These are phyloP conservation scores for Andrographis paniculata DNA, from an alignment of 305 asterid species.

Conservation along the genomic window DNA sequence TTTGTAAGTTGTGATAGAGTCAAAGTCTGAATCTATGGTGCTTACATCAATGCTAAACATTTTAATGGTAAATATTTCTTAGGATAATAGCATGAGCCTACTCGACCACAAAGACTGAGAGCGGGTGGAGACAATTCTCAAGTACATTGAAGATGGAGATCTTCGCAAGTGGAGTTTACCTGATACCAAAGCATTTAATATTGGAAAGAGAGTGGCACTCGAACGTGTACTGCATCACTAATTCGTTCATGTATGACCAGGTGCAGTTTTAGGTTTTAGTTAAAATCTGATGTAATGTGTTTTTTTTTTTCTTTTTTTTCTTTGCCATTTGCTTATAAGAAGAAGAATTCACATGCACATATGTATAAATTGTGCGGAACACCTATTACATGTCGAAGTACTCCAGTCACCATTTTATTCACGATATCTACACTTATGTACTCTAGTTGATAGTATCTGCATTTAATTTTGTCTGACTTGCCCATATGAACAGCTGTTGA, in stretches of 20 bases:
- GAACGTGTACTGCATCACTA: constrained; percentile 71
- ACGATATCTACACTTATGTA: constrained; percentile 10
- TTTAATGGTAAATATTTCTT: constrained; percentile 4
- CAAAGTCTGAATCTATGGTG: too few relatives aligned
- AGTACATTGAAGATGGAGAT: constrained; percentile 77
- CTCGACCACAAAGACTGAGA: constrained; percentile 42
- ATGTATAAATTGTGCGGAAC: too few relatives aligned
- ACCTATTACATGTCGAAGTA: too few relatives aligned
- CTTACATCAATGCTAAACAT: too few relatives aligned
- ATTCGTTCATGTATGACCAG: constrained; percentile 73
- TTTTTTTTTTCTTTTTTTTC: too few relatives aligned
- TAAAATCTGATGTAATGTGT: too few relatives aligned
- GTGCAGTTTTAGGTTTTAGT: constrained; percentile 33
- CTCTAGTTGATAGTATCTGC: constrained; percentile 6
- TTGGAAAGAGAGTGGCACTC: constrained; percentile 62
- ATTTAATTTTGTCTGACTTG: constrained; percentile 16
- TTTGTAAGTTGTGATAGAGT: not conserved
- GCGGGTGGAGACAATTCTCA: constrained; percentile 49
- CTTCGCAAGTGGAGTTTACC: constrained; percentile 62
- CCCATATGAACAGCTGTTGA: constrained; percentile 48
- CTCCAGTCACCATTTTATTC: constrained; percentile 7
- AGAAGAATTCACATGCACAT: too few relatives aligned
- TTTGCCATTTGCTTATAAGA: too few relatives aligned
- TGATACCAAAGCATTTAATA: constrained; percentile 52
- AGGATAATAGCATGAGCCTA: constrained; percentile 39